These are phyloP conservation scores for Hordeum marinum DNA, from an alignment of 176 grass and related monocot genomes.

Conservation along the genomic window DNA sequence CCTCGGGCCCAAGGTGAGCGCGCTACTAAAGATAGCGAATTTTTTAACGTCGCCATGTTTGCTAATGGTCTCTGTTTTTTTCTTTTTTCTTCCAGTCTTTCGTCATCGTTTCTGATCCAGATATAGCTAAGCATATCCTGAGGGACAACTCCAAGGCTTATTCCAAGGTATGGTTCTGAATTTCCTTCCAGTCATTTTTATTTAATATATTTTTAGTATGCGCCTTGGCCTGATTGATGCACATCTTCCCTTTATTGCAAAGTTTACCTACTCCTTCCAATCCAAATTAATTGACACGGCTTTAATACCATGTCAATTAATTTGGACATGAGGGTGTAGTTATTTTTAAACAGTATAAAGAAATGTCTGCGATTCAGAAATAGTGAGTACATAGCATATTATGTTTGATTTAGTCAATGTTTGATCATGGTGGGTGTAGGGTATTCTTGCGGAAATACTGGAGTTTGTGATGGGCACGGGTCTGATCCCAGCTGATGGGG, in stretches of 20 bases:
- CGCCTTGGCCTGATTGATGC: too few relatives aligned
- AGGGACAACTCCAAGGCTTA: constrained; percentile 84
- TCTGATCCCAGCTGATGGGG: constrained; percentile 78
- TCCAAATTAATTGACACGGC: too few relatives aligned
- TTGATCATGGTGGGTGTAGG: constrained; percentile 50
- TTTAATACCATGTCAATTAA: too few relatives aligned
- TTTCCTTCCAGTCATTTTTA: too few relatives aligned
- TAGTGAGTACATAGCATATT: not conserved
- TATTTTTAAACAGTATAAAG: not conserved
- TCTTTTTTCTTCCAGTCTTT: constrained; percentile 57
- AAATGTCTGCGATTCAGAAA: not conserved
- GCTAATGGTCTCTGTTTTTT: not conserved
- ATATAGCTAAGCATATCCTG: constrained; percentile 84
- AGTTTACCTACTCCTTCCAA: too few relatives aligned
- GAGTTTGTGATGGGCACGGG: constrained; percentile 92
- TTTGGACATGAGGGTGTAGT: too few relatives aligned
- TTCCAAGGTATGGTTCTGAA: too few relatives aligned
- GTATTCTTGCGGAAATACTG: constrained; percentile 79
- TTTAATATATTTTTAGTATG: too few relatives aligned
- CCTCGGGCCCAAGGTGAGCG: constrained; percentile 77
- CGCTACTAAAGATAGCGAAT: constrained; percentile 43
- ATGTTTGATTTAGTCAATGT: not conserved
- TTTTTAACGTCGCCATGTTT: not conserved
- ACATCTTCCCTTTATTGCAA: too few relatives aligned
- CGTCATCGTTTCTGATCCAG: constrained; percentile 90